These are phyloP conservation scores for Mycena floridula DNA, from an alignment of 768 basidiomycete genomes.

Conservation along the genomic window DNA sequence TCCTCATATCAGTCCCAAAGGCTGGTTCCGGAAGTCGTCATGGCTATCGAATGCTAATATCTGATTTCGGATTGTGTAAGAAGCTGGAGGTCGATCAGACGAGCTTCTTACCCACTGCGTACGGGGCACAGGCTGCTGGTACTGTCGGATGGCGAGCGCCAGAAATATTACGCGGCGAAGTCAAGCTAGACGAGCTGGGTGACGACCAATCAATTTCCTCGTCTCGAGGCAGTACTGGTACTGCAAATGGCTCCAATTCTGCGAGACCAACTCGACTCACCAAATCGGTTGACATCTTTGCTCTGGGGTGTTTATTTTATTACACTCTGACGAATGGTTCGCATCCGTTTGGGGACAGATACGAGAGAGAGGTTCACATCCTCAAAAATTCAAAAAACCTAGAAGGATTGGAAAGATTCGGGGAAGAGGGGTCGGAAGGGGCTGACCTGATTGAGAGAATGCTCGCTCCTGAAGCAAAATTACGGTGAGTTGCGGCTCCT, in stretches of 20 bases:
- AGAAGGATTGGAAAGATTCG: slow-evolving; percentile 68
- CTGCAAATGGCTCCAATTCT: slow-evolving; percentile 34
- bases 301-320: slow-evolving; percentile 92
- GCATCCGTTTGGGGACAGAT: slow-evolving; percentile 93
- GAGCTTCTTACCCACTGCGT: slow-evolving; percentile 88
- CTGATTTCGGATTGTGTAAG: slow-evolving; percentile 96
- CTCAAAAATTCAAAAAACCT: slow-evolving; percentile 73
- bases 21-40: slow-evolving; percentile 33
- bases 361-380: slow-evolving; percentile 92
- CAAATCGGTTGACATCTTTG: slow-evolving; percentile 95
- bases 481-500: slow-evolving; percentile 47
- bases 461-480: slow-evolving; percentile 69
- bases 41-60: slow-evolving; percentile 80
- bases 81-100: slow-evolving; percentile 95
- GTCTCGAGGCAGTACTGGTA: slow-evolving; percentile 59
- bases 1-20: slow-evolving; percentile 75
- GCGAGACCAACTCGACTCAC: slow-evolving; percentile 68
- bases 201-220: slow-evolving; percentile 58
- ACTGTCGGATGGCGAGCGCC: slow-evolving; percentile 98
- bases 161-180: slow-evolving; percentile 90
- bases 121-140: slow-evolving; percentile 85
- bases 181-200: slow-evolving; percentile 77
- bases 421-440: slow-evolving; percentile 93
- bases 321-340: slow-evolving; percentile 85
- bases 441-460: slow-evolving; percentile 73